phyloP scores from a whole-genome alignment of 2,329 filamentous ascomycete species.

The Penicillium sp. region DNA sequence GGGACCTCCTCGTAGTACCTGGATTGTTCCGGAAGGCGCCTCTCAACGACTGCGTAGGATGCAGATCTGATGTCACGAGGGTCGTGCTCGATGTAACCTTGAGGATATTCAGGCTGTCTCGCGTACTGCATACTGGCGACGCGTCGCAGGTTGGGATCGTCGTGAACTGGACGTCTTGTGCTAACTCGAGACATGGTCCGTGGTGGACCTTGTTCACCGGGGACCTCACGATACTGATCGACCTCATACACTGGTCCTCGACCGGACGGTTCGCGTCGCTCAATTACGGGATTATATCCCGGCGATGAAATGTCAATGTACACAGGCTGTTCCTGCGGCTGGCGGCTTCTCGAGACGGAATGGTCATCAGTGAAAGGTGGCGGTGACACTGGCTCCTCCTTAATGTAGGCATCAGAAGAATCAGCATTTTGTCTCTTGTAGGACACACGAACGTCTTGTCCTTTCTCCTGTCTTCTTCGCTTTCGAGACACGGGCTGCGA shows the following conservation, averaged over 20 bases:
- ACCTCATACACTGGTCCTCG: conserved; percentile 37
- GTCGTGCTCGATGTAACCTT: conserved; percentile 49
- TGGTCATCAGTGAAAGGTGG: conserved; percentile 54
- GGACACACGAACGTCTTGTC: conserved; percentile 32
- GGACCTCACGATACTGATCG: conserved; percentile 34
- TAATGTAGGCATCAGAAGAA: conserved; percentile 56
- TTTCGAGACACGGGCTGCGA: conserved; percentile 52
- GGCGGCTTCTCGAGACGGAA: conserved; percentile 36
- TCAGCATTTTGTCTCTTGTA: conserved; percentile 36
- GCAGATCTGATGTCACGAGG: conserved; percentile 37
- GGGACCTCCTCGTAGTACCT: conserved; percentile 42
- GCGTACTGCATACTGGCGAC: conserved; percentile 50
- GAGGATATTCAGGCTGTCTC: conserved; percentile 42
- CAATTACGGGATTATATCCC: conserved; percentile 37
- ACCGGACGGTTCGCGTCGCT: conserved; percentile 33
- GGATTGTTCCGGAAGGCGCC: conserved; percentile 37
- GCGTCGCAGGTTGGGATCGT: conserved; percentile 48
- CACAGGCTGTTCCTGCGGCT: conserved; percentile 45
- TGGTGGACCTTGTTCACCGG: conserved; percentile 33
- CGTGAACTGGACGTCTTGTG: conserved; percentile 38
- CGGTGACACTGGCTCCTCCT: conserved; percentile 64
- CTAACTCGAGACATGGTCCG: conserved; percentile 44
- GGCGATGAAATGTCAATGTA: conserved; percentile 50
- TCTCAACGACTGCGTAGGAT: conserved; percentile 44
- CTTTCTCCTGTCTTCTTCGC: conserved; percentile 49